Base-by-base conservation (phyloP, 2,329 filamentous ascomycete genomes). In the Neoascochyta sp. region DNA sequence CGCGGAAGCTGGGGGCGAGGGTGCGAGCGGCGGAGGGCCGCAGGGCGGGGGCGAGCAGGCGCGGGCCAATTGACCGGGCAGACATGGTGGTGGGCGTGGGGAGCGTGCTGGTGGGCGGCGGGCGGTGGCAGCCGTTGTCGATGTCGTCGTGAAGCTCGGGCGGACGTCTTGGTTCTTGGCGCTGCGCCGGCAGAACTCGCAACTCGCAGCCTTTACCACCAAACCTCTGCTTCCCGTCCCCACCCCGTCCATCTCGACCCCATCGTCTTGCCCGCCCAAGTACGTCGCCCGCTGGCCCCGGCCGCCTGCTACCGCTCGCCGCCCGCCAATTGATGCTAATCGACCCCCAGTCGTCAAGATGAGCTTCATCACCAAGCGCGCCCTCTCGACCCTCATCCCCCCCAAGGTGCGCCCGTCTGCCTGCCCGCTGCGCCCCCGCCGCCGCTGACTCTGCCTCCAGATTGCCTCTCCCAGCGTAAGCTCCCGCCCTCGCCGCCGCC, bases 341-440 rank as follows among this genome's bases (percentile, higher is more conserved):
- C 47, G 45, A 47, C 33, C 18, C 22, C 34, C 47, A 67, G 62
- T 53, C 51, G 59, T 66, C 76, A 86, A 73, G 71, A 95, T 95
- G 89, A 95, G 87, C 78, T 92, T 81, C 80, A 77, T 93, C 63
- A 79, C 81, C 63, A 86, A 85, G 72, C 82, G 89, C 73, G 85
- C 80, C 77, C 83, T 95, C 65, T 96, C 92, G 66, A 95, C 93
- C 76, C 83, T 98, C 70, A 95, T 98, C 62, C 93, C 93, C 57
- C 92, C 93, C 64, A 98, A 98, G 88, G 90, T 95, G 75, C 55
- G 74, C 54, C 41, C 29, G 34, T 32, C 34, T 31, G 10, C 22
- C 35, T 23, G 29, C 37, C 31, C 38, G 37, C 32, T 24, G 27
- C 23, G 27, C 13, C 26, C 25, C 27, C 32, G 13, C 31, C 29